Conservation (phyloP, 306 rosid species). For the Fragaria iinumae region DNA sequence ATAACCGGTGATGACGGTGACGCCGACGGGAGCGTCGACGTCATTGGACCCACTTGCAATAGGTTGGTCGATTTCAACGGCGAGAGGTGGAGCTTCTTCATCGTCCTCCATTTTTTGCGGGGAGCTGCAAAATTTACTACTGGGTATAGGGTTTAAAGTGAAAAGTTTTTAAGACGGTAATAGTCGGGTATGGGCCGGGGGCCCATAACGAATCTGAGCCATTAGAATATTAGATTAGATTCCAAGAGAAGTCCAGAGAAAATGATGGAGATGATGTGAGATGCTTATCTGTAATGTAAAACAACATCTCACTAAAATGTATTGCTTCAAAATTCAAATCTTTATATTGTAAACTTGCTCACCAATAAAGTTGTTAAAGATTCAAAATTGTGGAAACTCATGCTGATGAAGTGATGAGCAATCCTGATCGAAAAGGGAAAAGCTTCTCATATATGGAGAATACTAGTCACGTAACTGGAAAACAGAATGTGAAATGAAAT, state of each 20-base stretch:
- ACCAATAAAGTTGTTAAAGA: background rate
- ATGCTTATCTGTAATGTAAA: background rate
- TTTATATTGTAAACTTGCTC: background rate
- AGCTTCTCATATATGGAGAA: background rate
- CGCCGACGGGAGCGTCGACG: conserved; percentile 60
- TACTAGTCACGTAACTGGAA: background rate
- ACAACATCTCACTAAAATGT: background rate
- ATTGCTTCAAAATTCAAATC: background rate
- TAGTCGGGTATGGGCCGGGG: too few relatives aligned
- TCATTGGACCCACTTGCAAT: conserved; percentile 2
- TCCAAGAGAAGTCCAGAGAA: background rate
- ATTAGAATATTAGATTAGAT: too few relatives aligned
- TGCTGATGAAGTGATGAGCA: background rate
- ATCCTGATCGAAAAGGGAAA: background rate
- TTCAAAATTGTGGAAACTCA: background rate
- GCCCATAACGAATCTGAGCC: too few relatives aligned
- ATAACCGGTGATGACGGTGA: conserved; percentile 92
- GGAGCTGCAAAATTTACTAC: background rate
- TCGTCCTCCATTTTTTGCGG: conserved; percentile 60
- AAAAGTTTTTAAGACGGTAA: too few relatives aligned
- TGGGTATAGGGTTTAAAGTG: background rate
- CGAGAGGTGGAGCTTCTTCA: conserved; percentile 75
- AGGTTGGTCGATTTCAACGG: conserved; percentile 55
- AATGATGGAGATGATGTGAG: background rate
- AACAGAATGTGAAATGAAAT: background rate